Percentiles rank a stretch among this genome's conserved stretches.
These are phyloP conservation scores for Tylopilus orsonianus DNA, from an alignment of 1,284 basidiomycete genomes.

Conservation along the genomic window DNA sequence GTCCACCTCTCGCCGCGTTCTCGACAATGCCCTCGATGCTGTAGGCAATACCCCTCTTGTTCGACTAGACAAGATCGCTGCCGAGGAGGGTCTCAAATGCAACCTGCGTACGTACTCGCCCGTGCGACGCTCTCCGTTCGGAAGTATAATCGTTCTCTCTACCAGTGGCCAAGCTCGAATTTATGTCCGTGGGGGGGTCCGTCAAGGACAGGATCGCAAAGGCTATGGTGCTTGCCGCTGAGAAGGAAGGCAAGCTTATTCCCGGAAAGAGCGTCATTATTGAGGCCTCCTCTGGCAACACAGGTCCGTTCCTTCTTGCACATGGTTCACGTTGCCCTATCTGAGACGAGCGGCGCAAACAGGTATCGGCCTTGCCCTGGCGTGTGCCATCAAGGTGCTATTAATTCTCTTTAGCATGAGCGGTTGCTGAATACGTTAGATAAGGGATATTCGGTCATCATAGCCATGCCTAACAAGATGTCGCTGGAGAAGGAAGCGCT, in stretches of 20 bases:
- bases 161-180: slow-evolving; percentile 88
- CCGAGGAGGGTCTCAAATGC: slow-evolving; percentile 78
- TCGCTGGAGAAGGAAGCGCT: slow-evolving; percentile 93
- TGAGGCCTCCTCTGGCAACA: slow-evolving; percentile 93
- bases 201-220: slow-evolving; percentile 97
- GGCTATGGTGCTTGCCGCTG: slow-evolving; percentile 94
- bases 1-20: slow-evolving; percentile 42
- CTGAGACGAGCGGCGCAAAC: not conserved
- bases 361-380: slow-evolving; percentile 91
- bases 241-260: slow-evolving; percentile 81
- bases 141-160: not conserved
- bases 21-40: slow-evolving; percentile 79
- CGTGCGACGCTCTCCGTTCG: not conserved
- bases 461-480: slow-evolving; percentile 98
- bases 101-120: slow-evolving; percentile 70
- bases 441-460: slow-evolving; percentile 90
- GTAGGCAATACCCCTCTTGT: slow-evolving; percentile 92
- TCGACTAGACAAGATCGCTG: slow-evolving; percentile 79
- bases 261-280: slow-evolving; percentile 92
- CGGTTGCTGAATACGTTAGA: slow-evolving; percentile 75
- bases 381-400: slow-evolving; percentile 86
- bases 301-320: slow-evolving; percentile 54
- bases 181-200: slow-evolving; percentile 87
- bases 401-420: slow-evolving; percentile 5
- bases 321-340: not conserved